Conservation (phyloP, 352 stramenopile genomes). For the Phytopythium delawarense region DNA sequence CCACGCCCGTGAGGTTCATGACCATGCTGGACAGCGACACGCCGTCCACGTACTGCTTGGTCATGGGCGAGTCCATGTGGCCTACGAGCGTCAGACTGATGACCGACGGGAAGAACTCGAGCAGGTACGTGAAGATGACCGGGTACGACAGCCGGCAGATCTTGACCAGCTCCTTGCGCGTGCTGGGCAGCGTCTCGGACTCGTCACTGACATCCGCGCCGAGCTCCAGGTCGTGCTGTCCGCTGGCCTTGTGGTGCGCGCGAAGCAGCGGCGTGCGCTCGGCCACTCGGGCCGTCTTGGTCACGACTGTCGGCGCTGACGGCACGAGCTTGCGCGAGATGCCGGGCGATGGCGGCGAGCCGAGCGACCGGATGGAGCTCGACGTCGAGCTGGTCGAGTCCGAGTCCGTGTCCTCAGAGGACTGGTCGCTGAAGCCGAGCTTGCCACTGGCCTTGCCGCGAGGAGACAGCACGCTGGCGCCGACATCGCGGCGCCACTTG, state of each 20-base stretch:
- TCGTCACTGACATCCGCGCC: slow-evolving; percentile 14
- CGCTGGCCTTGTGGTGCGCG: slow-evolving; percentile 9
- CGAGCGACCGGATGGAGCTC: slow-evolving; percentile 17
- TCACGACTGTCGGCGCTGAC: slow-evolving; percentile 2
- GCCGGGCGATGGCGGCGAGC: slow-evolving; percentile 10
- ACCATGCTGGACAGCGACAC: slow-evolving; percentile 72
- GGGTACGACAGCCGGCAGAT: slow-evolving; percentile 42
- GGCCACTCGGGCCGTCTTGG: slow-evolving; percentile 14
- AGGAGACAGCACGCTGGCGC: slow-evolving; percentile 25
- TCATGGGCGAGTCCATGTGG: slow-evolving; percentile 60
- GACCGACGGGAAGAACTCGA: slow-evolving; percentile 68
- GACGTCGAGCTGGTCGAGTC: slow-evolving; percentile 31
- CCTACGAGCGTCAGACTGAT: slow-evolving; percentile 67
- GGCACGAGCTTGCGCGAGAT: slow-evolving; percentile 8
- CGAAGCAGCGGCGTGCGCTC: slow-evolving; percentile 40
- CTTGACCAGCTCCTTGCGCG: slow-evolving; percentile 35
- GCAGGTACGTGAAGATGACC: slow-evolving; percentile 67
- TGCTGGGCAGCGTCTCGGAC: slow-evolving; percentile 10
- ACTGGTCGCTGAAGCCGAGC: slow-evolving; percentile 20
- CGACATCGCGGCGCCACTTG: slow-evolving; percentile 32
- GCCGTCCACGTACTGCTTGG: slow-evolving; percentile 70
- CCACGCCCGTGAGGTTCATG: slow-evolving; percentile 78
- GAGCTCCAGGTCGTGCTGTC: slow-evolving; percentile 27
- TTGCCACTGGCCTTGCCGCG: slow-evolving; percentile 13
- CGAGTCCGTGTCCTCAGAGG: slow-evolving; percentile 39